Percentiles rank a stretch among this genome's conserved stretches.
Evolutionary conservation across 768 basidiomycete genomes (phyloP).

Genomic region (Suillus decipiens): DNA sequence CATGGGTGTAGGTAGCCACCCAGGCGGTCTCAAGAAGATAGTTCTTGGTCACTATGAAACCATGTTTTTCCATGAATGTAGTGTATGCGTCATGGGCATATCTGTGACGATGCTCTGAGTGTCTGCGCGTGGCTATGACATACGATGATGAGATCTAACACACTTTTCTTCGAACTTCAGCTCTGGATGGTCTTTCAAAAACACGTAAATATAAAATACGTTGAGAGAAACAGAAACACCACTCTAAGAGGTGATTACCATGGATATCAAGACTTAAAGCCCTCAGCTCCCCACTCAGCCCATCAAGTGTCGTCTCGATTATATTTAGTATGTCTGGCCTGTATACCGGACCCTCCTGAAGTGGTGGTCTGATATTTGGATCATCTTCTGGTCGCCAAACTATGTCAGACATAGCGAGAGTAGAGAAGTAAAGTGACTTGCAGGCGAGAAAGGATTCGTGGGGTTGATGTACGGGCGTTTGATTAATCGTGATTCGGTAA

Average conservation of each 20-base stretch:
- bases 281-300: conserved; percentile 54
- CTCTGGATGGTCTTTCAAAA: conserved; percentile 65
- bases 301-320: conserved; percentile 56
- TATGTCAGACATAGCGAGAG: conserved; percentile 13
- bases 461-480: not conserved
- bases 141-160: conserved; percentile 16
- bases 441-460: not conserved
- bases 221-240: not conserved
- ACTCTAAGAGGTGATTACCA: conserved; percentile 37
- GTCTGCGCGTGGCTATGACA: not conserved
- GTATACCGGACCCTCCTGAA: conserved; percentile 40
- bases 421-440: not conserved
- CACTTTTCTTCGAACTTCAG: conserved; percentile 69
- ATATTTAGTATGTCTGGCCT: conserved; percentile 59
- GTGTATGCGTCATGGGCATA: conserved; percentile 71
- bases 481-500: not conserved
- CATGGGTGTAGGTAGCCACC: conserved; percentile 60
- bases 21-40: conserved; percentile 68
- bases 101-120: conserved; percentile 32
- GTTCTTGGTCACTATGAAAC: conserved; percentile 59
- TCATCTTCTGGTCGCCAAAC: conserved; percentile 47
- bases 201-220: not conserved
- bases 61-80: conserved; percentile 60
- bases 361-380: conserved; percentile 24
- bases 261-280: conserved; percentile 72